Base-by-base conservation (phyloP, 164 flowering plant genomes). In the Nymphaea colorata region DNA sequence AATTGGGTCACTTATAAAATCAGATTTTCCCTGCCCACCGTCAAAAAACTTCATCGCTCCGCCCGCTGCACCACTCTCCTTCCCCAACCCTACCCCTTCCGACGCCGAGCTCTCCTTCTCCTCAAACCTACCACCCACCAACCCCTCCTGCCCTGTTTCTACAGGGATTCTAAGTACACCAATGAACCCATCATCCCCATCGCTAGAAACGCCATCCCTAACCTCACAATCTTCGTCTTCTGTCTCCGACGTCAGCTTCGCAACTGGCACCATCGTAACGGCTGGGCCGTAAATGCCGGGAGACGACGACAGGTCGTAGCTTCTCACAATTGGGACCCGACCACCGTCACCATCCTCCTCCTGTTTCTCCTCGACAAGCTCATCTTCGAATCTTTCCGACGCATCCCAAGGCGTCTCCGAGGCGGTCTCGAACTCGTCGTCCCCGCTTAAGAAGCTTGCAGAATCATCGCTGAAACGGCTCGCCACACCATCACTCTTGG, bases 341-440 rank as follows among this genome's bases (percentile, higher is more conserved):
- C 14, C 57, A 51, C 57, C 57, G 57, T 51, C 57, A 15, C 36
- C 36, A 25, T 25, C 36, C 36, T 25, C 36, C 36, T 25, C 36
- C 36, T 25, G 36, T 25, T 25, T 25, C 36, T 25, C 36, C 36
- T 51, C 57, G 3, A 8, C 57, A 15, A 51, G 12, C 15, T 10
- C 57, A 3, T 51, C 57, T 8, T 51, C 12, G 57, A 51, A 51
- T 5, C 15, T 15, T 15, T 72, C 60, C 68, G 72, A 66, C 62
- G 70, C 80, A 3, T 75, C 87, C 44, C 70, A 67, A 7, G 81
- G 78, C 79, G 78, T 76, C 71, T 83, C 87, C 41, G 79, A 66
- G 5, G 81, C 85, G 18, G 78, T 67, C 41, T 78, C 95, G 68
- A 91, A 85, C n/a, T 77, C 92, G 69, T 86, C 89, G 8, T 75